Evolutionary conservation across 1,139 yeast species (phyloP).

Genomic region (Saccharomyces pastorianus): DNA sequence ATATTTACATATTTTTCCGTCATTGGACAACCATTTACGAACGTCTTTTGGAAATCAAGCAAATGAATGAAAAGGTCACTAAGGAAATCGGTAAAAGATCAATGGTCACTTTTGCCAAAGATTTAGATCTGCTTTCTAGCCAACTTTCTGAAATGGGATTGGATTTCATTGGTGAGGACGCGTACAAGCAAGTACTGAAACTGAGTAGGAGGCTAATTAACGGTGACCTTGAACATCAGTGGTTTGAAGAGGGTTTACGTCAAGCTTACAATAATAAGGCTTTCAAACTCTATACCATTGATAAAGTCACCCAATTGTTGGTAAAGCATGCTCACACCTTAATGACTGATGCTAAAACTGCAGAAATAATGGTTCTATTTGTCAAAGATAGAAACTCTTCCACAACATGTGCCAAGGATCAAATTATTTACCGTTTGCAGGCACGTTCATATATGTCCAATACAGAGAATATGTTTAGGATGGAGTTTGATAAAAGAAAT

Average conservation of each 20-base stretch:
- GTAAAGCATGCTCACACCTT: conserved; percentile 81
- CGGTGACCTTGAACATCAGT: conserved; percentile 87
- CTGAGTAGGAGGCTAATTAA: conserved; percentile 74
- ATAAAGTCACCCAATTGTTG: conserved; percentile 82
- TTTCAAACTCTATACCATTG: conserved; percentile 84
- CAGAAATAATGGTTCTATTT: conserved; percentile 72
- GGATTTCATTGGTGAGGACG: conserved; percentile 58
- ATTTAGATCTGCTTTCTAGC: conserved; percentile 71
- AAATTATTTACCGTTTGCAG: conserved; percentile 82
- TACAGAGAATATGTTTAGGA: conserved; percentile 89
- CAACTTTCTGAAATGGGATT: conserved; percentile 74
- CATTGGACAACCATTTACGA: conserved; percentile 74
- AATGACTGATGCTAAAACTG: conserved; percentile 68
- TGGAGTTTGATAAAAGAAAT: conserved; percentile 53
- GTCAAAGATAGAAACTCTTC: conserved; percentile 60
- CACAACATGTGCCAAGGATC: conserved; percentile 72
- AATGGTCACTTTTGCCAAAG: conserved; percentile 78
- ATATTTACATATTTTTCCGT: conserved; percentile 84
- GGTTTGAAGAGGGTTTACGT: conserved; percentile 92
- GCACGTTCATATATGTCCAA: conserved; percentile 72
- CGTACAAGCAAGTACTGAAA: conserved; percentile 67
- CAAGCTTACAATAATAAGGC: conserved; percentile 94
- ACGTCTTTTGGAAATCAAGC: conserved; percentile 70
- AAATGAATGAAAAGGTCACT: conserved; percentile 57
- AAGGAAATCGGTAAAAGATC: conserved; percentile 60